Percentiles rank a stretch among this genome's conserved stretches.
phyloP scores from a whole-genome alignment of 2,329 filamentous ascomycete genomes.

The Tolypocladium amazonense region DNA sequence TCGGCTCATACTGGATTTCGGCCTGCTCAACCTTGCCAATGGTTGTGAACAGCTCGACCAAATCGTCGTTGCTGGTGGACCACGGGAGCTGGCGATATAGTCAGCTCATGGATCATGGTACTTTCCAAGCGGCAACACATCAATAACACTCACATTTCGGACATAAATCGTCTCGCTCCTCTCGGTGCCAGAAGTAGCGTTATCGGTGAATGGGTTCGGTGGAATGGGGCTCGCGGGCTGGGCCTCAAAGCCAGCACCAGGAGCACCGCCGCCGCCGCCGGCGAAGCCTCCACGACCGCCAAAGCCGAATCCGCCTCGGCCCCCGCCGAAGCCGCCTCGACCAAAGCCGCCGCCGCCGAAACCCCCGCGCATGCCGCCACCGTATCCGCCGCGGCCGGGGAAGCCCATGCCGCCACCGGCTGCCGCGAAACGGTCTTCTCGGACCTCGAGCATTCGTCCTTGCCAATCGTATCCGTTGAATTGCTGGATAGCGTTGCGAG shows the following conservation, averaged over 20 bases:
- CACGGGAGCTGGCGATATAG: conserved; percentile 64
- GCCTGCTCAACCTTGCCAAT: conserved; percentile 97
- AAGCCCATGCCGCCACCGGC: conserved; percentile 39
- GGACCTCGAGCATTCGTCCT: conserved; percentile 83
- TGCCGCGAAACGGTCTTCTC: conserved; percentile 87
- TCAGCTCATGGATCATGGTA: conserved; percentile 7
- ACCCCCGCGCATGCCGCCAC: conserved; percentile 47
- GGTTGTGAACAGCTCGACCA: conserved; percentile 92
- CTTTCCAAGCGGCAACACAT: neutral
- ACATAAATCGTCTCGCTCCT: conserved; percentile 82
- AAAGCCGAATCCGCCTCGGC: conserved; percentile 28
- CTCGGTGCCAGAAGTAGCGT: conserved; percentile 77
- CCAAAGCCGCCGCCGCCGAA: conserved; percentile 48
- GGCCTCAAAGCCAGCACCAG: conserved; percentile 30
- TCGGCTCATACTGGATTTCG: conserved; percentile 98
- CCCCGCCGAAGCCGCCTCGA: conserved; percentile 29
- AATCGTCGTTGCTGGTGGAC: conserved; percentile 97
- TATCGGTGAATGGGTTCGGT: conserved; percentile 91
- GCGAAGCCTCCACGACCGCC: conserved; percentile 41
- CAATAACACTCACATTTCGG: conserved; percentile 66
- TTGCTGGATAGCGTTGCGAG: conserved; percentile 88
- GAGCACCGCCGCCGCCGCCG: conserved; percentile 22
- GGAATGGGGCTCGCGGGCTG: conserved; percentile 36
- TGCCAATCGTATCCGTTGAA: conserved; percentile 99
- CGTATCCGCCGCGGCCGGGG: conserved; percentile 48